Conservation (phyloP, 2,329 filamentous ascomycete genomes). For the Eutypa lata region DNA sequence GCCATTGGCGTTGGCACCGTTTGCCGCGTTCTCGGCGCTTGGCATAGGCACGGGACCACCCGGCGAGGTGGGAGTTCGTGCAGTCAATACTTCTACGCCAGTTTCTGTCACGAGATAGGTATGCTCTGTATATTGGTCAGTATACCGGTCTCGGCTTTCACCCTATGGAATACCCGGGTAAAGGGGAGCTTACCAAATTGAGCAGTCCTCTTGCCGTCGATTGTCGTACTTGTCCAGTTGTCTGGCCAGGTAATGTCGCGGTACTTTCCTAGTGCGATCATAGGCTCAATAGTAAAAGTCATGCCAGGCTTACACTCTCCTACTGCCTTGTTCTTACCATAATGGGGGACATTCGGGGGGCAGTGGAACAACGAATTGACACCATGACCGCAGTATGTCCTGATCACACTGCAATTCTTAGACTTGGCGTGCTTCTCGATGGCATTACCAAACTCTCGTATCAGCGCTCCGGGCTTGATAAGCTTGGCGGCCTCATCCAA, state of each 20-base stretch:
- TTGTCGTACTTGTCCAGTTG: conserved; percentile 95
- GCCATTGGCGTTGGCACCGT: conserved; percentile 7
- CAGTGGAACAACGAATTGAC: conserved; percentile 93
- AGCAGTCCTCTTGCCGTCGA: conserved; percentile 83
- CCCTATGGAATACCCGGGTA: too few species aligned
- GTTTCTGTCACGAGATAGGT: conserved; percentile 81
- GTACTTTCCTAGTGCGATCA: conserved; percentile 91
- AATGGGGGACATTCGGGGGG: conserved; percentile 92
- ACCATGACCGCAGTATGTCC: conserved; percentile 94
- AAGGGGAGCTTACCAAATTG: conserved; percentile 70
- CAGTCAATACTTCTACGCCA: conserved; percentile 80
- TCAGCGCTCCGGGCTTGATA: conserved; percentile 88
- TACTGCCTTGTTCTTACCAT: conserved; percentile 97
- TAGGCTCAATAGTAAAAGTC: conserved; percentile 99
- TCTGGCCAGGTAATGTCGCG: conserved; percentile 96
- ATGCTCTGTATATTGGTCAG: conserved; percentile 55
- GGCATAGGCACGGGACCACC: conserved; percentile 68
- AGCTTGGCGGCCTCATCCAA: conserved; percentile 86
- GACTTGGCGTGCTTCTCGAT: conserved; percentile 95
- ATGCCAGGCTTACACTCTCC: conserved; percentile 92
- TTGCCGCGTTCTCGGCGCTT: conserved; percentile 13
- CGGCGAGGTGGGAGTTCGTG: conserved; percentile 67
- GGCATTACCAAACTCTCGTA: conserved; percentile 88
- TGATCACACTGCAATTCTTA: conserved; percentile 82
- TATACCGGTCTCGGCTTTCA: not conserved